Base-by-base conservation (phyloP, 768 basidiomycete genomes). In the Leccinum longicurvipes region DNA sequence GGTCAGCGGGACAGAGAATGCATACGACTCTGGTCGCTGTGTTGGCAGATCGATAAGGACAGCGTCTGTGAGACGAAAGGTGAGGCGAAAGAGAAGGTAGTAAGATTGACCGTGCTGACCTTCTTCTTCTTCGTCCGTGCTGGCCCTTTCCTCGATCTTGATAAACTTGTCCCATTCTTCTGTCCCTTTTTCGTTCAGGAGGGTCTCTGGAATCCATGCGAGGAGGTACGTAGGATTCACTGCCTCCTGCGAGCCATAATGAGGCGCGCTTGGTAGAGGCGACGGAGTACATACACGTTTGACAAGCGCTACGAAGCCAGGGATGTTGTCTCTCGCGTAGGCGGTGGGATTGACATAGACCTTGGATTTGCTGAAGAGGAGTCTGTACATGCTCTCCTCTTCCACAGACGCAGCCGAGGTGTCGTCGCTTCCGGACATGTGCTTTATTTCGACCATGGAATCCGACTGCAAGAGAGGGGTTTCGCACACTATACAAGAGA, bases 321-420 rank as follows among this genome's bases (percentile, higher is more conserved):
- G 85, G 32, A 98, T 91, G 71, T 98, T 96, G 72, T 98, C 97
- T 65, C 89, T 81, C 2, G 89, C 79, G 69, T 93, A 95, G 3
- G 89, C 85, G 3, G 94, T 96, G 0, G 97, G 97, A 63, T 98
- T 92, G 44, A 99, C 86, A 67, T 96, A 94, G 45, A 98, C 96
- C 70, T 94, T 95, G 41, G 89, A 91, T 70, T 96, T 97, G 71
- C 86, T 88, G 64, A 93, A 97, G 14, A 98, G 70, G 47, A 98
- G 77, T 45, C 89, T 79, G 67, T 84, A 82, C 69, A 82, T 85
- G 64, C 71, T 71, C 63, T 84, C 84, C 61, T 87, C 85, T 53
- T 81, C 78, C 0, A 54, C 47, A 24, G 58, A 57, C 12, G 51
- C 29, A 15, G 62, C 53, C 56, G 47, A 34, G 48, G 53, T 21